Percentiles rank a stretch among this genome's conserved stretches.
Conservation (phyloP, 2,329 filamentous ascomycete species). For the Ceratocystis papillata region DNA sequence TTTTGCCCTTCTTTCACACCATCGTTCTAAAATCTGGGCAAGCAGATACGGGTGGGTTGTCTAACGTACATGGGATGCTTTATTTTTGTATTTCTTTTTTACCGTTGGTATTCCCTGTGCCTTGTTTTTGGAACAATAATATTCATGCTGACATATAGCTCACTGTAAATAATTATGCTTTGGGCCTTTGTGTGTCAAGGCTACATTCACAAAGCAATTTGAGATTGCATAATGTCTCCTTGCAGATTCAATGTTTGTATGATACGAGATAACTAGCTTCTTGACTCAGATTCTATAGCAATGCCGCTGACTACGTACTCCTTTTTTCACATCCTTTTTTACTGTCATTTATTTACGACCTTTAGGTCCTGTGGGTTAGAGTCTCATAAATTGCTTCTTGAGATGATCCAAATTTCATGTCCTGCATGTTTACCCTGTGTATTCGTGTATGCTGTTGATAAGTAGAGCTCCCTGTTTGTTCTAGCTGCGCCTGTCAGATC, state of each 20-base stretch:
- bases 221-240: slow-evolving; percentile 10
- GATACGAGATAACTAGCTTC: neutral
- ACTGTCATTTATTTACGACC: neutral
- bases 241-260: neutral
- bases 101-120: too few species aligned
- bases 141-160: neutral
- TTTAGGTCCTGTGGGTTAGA: neutral
- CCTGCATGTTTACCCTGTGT: neutral
- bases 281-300: neutral
- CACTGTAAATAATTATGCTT: neutral
- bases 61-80: too few species aligned
- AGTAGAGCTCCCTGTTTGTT: neutral
- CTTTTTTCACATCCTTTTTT: neutral
- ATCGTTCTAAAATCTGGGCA: too few species aligned
- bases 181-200: neutral
- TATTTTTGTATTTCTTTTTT: neutral
- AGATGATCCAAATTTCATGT: slow-evolving; percentile 2
- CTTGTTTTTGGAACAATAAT: neutral
- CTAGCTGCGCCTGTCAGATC: neutral
- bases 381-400: slow-evolving; percentile 4
- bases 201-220: neutral
- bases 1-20: too few species aligned
- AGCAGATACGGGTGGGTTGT: too few species aligned
- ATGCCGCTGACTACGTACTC: neutral
- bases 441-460: neutral